Conservation (phyloP, 257 asterid species). For the Salvia splendens region DNA sequence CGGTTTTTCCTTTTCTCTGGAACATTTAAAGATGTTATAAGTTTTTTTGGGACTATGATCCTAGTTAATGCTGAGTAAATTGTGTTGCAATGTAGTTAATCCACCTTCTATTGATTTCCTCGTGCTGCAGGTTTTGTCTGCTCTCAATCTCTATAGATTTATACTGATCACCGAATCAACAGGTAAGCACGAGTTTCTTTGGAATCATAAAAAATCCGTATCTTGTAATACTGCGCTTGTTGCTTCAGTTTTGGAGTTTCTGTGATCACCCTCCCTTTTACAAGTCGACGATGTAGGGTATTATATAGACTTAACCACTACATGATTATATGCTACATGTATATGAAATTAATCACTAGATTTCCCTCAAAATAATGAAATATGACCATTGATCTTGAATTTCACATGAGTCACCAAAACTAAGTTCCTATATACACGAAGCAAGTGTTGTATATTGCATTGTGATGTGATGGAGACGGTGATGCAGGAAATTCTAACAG, state of each 20-base stretch:
- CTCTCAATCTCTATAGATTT: slow-evolving; percentile 84
- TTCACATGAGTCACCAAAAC: no score
- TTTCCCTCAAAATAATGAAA: no score
- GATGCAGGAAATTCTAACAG: slow-evolving; percentile 68
- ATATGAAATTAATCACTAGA: no score
- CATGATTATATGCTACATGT: no score
- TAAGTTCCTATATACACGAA: no score
- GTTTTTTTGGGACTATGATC: not conserved
- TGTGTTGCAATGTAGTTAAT: slow-evolving; percentile 4
- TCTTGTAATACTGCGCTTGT: not conserved
- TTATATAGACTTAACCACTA: no score
- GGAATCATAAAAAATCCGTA: not conserved
- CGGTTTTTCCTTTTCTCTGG: not conserved
- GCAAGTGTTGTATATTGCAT: not conserved
- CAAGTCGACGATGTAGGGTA: no score
- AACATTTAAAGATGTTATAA: no score
- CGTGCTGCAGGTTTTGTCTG: slow-evolving; percentile 73
- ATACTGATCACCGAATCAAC: slow-evolving; percentile 72
- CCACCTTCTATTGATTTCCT: slow-evolving; percentile 13
- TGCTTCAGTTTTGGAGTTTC: slow-evolving; percentile 7
- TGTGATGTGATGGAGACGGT: slow-evolving; percentile 4
- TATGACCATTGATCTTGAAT: no score
- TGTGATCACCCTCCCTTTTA: no score
- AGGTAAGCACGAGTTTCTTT: slow-evolving; percentile 41
- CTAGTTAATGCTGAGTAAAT: slow-evolving; percentile 20